Percentiles rank a stretch among this genome's conserved stretches.
These are phyloP conservation scores for Agarophyton chilense DNA, from an alignment of 23 red algal genomes.

Conservation along the genomic window DNA sequence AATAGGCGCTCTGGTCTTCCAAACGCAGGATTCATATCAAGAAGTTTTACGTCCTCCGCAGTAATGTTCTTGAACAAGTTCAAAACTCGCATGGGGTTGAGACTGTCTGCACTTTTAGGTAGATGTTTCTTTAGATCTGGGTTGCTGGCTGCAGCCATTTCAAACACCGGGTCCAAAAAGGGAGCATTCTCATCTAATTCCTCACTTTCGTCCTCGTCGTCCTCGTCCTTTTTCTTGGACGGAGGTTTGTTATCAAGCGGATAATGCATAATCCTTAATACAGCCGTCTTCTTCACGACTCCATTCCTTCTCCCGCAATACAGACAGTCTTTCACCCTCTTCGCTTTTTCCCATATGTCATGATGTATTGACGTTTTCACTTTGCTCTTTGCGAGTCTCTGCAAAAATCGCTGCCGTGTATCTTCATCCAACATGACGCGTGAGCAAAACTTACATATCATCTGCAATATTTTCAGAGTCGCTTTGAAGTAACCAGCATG, in stretches of 20 bases:
- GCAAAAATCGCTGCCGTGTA: constrained; percentile 20
- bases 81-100: constrained; percentile 84
- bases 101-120: constrained; percentile 75
- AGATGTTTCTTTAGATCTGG: constrained; percentile 81
- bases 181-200: constrained; percentile 39
- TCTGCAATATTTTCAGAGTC: constrained; percentile 84
- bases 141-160: constrained; percentile 42
- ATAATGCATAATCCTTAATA: constrained; percentile 82
- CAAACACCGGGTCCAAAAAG: constrained; percentile 48
- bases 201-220: constrained; percentile 74
- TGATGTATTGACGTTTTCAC: constrained; percentile 58
- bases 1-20: constrained; percentile 89
- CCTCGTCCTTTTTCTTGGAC: constrained; percentile 64
- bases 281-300: constrained; percentile 79
- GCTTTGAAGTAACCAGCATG: constrained; percentile 93
- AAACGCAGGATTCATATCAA: constrained; percentile 85
- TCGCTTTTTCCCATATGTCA: constrained; percentile 67
- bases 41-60: constrained; percentile 73
- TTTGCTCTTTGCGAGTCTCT: constrained; percentile 53
- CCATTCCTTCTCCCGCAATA: constrained; percentile 84
- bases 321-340: constrained; percentile 70
- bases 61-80: constrained; percentile 80
- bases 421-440: constrained; percentile 63
- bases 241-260: constrained; percentile 71
- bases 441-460: constrained; percentile 94